Percentiles rank a stretch among this genome's conserved stretches.
Conservation (phyloP, 148 eudicot species). For the Drosera capensis region DNA sequence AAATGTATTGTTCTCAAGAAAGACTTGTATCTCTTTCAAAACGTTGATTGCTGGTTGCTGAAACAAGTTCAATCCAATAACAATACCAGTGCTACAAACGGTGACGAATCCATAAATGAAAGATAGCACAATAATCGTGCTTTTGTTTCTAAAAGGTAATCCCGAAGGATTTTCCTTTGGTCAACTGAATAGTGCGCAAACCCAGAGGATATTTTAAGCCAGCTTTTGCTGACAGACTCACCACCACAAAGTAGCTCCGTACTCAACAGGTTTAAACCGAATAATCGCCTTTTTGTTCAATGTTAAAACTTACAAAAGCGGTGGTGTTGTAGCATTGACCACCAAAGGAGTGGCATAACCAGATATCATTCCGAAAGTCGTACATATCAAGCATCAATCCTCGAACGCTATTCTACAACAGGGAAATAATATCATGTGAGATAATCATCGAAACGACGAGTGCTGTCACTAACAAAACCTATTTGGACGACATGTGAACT, state of each 20-base stretch:
- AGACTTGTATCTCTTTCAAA: conserved; percentile 56
- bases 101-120: background rate
- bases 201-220: too few relatives aligned
- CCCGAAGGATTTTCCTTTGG: too few relatives aligned
- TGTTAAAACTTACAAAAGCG: conserved; percentile 64
- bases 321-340: conserved; percentile 79
- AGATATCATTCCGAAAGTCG: conserved; percentile 72
- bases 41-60: conserved; percentile 84
- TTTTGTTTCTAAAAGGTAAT: background rate
- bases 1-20: conserved; percentile 54
- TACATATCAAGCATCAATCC: conserved; percentile 98
- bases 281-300: background rate
- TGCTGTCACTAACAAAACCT: too few relatives aligned
- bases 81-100: conserved; percentile 5
- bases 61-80: conserved; percentile 1
- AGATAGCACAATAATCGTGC: background rate
- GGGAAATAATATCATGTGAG: too few relatives aligned
- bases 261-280: background rate
- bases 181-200: too few relatives aligned
- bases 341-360: conserved; percentile 92
- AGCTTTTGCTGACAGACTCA: background rate
- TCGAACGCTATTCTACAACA: conserved; percentile 78
- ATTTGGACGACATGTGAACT: too few relatives aligned
- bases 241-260: background rate
- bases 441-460: too few relatives aligned